Evolutionary conservation across 768 basidiomycete genomes (phyloP).

Genomic region (Coprinopsis cinerea): DNA sequence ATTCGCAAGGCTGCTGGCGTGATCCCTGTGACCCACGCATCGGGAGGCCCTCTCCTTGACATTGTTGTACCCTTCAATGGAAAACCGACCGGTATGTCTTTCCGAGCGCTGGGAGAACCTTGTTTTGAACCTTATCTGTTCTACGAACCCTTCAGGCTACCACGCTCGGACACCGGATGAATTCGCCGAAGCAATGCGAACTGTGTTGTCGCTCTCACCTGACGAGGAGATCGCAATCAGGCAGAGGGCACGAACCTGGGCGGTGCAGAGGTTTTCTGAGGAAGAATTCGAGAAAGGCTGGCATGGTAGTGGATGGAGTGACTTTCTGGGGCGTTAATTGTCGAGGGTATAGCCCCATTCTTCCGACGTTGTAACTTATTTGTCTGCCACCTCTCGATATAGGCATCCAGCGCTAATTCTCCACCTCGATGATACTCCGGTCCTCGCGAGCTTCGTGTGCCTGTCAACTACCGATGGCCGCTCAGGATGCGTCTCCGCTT

Average conservation of each 20-base stretch:
- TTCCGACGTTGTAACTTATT: too few relatives aligned
- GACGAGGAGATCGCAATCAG: constrained; percentile 59
- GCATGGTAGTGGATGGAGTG: constrained; percentile 57
- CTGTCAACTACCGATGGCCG: too few relatives aligned
- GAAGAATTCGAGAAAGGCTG: constrained; percentile 75
- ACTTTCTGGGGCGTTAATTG: constrained; percentile 12
- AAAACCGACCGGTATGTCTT: constrained; percentile 53
- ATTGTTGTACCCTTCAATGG: constrained; percentile 81
- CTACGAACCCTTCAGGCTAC: constrained; percentile 57
- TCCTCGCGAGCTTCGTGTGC: too few relatives aligned
- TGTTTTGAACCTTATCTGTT: neutral
- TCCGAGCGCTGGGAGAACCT: constrained; percentile 1
- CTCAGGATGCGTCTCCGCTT: too few relatives aligned
- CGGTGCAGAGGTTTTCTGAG: constrained; percentile 68
- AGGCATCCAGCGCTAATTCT: too few relatives aligned
- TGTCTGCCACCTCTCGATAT: too few relatives aligned
- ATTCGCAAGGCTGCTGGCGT: constrained; percentile 81
- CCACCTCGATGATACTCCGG: too few relatives aligned
- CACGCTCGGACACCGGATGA: constrained; percentile 63
- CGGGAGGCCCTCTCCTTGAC: constrained; percentile 87
- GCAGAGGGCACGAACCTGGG: constrained; percentile 61
- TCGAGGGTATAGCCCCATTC: neutral
- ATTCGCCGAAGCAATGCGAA: constrained; percentile 65
- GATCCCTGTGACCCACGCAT: constrained; percentile 88
- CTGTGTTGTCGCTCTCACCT: constrained; percentile 49